Evolutionary conservation across 176 grass and related monocot species (phyloP).

Genomic region (Pontederia paniculata): DNA sequence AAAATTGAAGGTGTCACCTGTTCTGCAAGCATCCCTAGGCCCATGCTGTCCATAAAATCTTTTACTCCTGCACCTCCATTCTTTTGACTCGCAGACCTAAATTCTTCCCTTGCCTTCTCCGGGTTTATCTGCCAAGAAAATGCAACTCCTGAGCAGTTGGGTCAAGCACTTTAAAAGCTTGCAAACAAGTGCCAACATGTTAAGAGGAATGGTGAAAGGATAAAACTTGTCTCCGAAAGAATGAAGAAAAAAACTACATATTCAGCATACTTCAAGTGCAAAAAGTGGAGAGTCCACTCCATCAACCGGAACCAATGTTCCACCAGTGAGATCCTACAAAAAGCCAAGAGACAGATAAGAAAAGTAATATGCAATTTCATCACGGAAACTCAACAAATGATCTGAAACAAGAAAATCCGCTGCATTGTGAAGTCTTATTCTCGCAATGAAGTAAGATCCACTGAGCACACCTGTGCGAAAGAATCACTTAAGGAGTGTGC

Average conservation of each 20-base stretch:
- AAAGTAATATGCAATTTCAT: not conserved
- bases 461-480: slow-evolving; percentile 43
- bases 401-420: not conserved
- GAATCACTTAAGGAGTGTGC: slow-evolving; percentile 91
- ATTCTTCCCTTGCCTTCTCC: slow-evolving; percentile 81
- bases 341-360: not conserved
- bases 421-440: not conserved
- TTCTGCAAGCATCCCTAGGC: slow-evolving; percentile 70
- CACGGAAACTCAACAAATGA: not conserved
- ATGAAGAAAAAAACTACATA: not conserved
- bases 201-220: not conserved
- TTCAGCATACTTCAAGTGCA: slow-evolving; percentile 64
- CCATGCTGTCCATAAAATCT: slow-evolving; percentile 99
- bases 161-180: no score
- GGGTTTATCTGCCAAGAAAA: slow-evolving; percentile 66
- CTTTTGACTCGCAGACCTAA: slow-evolving; percentile 52
- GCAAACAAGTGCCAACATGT: not conserved
- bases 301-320: slow-evolving; percentile 52
- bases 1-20: slow-evolving; percentile 32
- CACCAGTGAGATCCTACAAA: slow-evolving; percentile 82
- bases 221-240: not conserved
- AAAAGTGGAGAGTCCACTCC: slow-evolving; percentile 63
- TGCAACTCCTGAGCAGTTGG: not conserved
- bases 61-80: slow-evolving; percentile 77
- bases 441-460: not conserved